Evolutionary conservation across 1,284 basidiomycete species (phyloP).

Genomic region (Ustilago vetiveriae): DNA sequence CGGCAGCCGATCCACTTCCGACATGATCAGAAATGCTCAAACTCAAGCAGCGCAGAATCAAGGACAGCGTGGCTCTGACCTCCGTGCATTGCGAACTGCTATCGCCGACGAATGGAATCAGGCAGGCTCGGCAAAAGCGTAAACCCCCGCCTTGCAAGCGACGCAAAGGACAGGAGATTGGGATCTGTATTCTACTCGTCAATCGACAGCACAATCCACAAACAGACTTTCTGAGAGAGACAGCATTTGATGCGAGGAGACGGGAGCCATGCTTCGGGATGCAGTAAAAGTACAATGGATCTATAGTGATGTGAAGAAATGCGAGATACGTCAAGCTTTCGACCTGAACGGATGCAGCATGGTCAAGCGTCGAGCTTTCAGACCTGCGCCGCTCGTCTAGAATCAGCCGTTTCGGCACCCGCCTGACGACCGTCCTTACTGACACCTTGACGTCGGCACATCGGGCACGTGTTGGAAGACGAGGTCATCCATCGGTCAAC

Average conservation of each 20-base stretch:
- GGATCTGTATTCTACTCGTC: too few species aligned
- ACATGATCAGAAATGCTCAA: conserved; percentile 26
- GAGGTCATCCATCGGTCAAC: conserved; percentile 58
- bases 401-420: conserved; percentile 44
- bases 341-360: too few species aligned
- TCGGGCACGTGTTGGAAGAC: conserved; percentile 59
- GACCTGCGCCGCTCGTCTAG: conserved; percentile 33
- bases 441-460: conserved; percentile 54
- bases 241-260: background rate
- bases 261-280: conserved; percentile 4
- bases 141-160: too few species aligned
- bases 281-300: conserved; percentile 31
- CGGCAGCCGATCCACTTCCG: conserved; percentile 2
- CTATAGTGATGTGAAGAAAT: conserved; percentile 1
- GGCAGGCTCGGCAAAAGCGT: conserved; percentile 12
- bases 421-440: conserved; percentile 41
- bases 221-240: too few species aligned
- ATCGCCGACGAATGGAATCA: conserved; percentile 41
- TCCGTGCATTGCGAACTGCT: conserved; percentile 24
- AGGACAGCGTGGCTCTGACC: conserved; percentile 21
- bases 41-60: conserved; percentile 17
- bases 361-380: background rate
- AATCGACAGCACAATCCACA: too few species aligned
- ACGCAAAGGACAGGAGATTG: too few species aligned
- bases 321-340: too few species aligned